Evolutionary conservation across 352 stramenopile genomes (phyloP).

Genomic region (Pythium plurisporium): DNA sequence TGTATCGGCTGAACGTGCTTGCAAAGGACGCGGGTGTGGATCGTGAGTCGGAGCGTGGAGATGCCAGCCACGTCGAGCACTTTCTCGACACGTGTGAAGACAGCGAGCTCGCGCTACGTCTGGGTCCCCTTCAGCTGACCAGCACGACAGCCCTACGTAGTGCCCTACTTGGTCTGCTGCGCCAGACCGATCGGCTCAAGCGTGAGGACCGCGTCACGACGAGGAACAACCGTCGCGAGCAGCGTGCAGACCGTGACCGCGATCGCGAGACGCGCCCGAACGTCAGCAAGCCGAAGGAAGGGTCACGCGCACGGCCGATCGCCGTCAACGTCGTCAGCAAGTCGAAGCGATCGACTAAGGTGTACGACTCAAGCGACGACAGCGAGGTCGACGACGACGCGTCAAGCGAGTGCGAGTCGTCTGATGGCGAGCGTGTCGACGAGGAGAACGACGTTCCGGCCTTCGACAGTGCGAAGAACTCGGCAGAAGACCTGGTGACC

Average conservation of each 20-base stretch:
- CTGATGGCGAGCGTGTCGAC: too few species aligned
- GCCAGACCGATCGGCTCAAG: too few species aligned
- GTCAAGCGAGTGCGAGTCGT: not conserved
- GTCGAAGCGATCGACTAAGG: too few species aligned
- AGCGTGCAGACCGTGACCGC: too few species aligned
- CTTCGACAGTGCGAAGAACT: too few species aligned
- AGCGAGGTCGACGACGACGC: too few species aligned
- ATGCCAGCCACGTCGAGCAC: not conserved
- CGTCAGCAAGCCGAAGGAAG: not conserved
- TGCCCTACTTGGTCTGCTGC: not conserved
- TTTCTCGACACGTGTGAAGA: slow-evolving; percentile 14
- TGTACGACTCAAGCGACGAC: too few species aligned
- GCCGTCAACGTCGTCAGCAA: too few species aligned
- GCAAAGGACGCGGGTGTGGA: not conserved
- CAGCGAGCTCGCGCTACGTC: not conserved
- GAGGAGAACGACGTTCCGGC: not conserved
- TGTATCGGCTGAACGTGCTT: slow-evolving; percentile 21
- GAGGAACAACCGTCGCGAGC: too few species aligned
- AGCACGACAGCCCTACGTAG: not conserved
- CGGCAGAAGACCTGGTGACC: too few species aligned
- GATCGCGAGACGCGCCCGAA: not conserved
- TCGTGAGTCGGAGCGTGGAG: not conserved
- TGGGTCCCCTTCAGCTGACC: not conserved
- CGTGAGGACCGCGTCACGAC: too few species aligned
- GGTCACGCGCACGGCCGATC: slow-evolving; percentile 1